Evolutionary conservation across 1,284 basidiomycete genomes (phyloP).

Genomic region (Sanguinoderma infundibulare): DNA sequence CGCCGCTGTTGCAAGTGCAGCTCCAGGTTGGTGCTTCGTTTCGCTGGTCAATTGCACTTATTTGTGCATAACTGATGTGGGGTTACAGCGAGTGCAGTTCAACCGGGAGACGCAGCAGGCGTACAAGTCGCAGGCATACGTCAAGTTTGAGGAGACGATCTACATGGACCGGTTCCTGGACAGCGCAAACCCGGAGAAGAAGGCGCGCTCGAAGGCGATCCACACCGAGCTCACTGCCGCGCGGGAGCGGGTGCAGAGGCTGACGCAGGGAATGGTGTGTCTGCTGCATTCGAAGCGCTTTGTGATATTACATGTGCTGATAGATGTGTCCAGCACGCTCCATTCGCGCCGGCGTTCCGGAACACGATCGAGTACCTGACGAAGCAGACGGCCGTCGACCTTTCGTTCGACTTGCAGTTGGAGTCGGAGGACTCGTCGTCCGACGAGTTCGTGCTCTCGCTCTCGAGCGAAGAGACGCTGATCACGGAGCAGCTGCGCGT

Average conservation of each 20-base stretch:
- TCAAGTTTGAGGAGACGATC: conserved; percentile 88
- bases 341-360: conserved; percentile 57
- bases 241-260: conserved; percentile 67
- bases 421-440: too few species aligned
- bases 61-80: background rate
- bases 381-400: conserved; percentile 43
- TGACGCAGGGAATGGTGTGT: conserved; percentile 73
- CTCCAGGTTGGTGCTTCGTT: conserved; percentile 67
- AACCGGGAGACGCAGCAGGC: conserved; percentile 88
- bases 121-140: conserved; percentile 95
- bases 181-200: conserved; percentile 71
- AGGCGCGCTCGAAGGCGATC: conserved; percentile 69
- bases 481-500: conserved; percentile 66
- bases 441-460: conserved; percentile 51
- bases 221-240: conserved; percentile 66
- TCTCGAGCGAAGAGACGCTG: conserved; percentile 56
- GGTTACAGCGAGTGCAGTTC: conserved; percentile 90
- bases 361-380: conserved; percentile 60
- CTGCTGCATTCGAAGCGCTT: background rate
- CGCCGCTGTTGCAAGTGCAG: conserved; percentile 93
- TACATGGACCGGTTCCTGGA: conserved; percentile 94
- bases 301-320: background rate
- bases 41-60: background rate
- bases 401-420: conserved; percentile 63
- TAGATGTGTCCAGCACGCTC: conserved; percentile 50